Conservation (phyloP, 2,329 filamentous ascomycete genomes). For the Claviceps digitariae region DNA sequence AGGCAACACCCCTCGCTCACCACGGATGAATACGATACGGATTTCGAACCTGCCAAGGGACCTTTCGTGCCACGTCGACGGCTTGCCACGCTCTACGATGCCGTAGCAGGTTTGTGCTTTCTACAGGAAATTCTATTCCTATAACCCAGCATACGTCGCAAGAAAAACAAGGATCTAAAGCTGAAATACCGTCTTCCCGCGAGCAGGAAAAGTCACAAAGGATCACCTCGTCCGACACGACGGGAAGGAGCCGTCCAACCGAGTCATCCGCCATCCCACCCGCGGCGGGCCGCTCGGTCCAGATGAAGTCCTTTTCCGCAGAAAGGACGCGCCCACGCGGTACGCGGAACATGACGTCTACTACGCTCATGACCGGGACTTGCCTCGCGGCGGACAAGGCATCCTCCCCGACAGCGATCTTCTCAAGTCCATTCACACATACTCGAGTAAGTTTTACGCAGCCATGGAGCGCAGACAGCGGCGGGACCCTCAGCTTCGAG, state of each 20-base stretch:
- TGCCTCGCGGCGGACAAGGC: conserved; percentile 30
- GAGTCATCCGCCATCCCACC: conserved; percentile 13
- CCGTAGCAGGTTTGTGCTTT: conserved; percentile 45
- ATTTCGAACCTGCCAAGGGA: conserved; percentile 3
- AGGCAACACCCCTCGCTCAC: conserved; percentile 1
- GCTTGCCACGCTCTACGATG: conserved; percentile 53
- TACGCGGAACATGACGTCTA: conserved; percentile 63
- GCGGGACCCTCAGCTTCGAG: background rate
- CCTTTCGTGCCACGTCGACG: conserved; percentile 13
- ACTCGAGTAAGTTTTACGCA: conserved; percentile 53
- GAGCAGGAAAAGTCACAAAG: conserved; percentile 18
- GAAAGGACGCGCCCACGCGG: conserved; percentile 48
- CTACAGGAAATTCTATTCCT: conserved; percentile 1
- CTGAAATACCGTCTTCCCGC: background rate
- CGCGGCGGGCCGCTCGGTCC: conserved; percentile 35
- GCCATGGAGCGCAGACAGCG: conserved; percentile 17
- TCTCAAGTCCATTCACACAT: conserved; percentile 54
- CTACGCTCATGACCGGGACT: conserved; percentile 45
- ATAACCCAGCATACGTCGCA: conserved; percentile 11
- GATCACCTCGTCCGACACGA: conserved; percentile 12
- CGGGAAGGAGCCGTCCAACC: background rate
- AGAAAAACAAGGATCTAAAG: no score
- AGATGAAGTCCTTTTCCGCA: conserved; percentile 58
- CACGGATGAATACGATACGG: conserved; percentile 2
- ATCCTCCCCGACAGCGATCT: conserved; percentile 55